Conservation (phyloP, 2,329 filamentous ascomycete species). For the Chalara sp. region DNA sequence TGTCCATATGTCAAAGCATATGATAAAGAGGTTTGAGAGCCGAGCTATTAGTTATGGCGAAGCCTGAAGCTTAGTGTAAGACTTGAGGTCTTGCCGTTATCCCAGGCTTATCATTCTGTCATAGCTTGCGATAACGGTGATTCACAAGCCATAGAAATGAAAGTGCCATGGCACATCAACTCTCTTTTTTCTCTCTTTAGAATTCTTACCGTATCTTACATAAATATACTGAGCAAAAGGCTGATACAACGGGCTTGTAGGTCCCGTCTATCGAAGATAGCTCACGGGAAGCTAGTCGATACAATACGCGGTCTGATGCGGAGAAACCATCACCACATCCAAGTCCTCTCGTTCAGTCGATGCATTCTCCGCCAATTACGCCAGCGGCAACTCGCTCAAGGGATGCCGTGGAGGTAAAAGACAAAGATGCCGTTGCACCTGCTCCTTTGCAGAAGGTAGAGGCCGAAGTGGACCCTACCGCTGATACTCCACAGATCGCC, state of each 20-base stretch:
- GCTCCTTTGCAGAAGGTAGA: slow-evolving; percentile 30
- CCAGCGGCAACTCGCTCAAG: slow-evolving; percentile 67
- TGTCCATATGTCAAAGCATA: background rate
- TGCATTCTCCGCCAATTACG: slow-evolving; percentile 85
- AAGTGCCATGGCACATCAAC: too few species aligned
- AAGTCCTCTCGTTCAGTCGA: slow-evolving; percentile 60
- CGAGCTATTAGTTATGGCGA: too few species aligned
- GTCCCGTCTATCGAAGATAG: slow-evolving; percentile 52
- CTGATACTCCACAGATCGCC: slow-evolving; percentile 65
- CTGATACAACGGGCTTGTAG: slow-evolving; percentile 29
- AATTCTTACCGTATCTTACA: too few species aligned
- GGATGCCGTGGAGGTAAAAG: slow-evolving; percentile 31
- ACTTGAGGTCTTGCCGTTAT: too few species aligned
- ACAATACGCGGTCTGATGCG: slow-evolving; percentile 59
- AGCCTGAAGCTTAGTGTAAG: too few species aligned
- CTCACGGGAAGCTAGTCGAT: slow-evolving; percentile 53
- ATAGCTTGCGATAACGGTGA: too few species aligned
- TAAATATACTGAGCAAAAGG: too few species aligned
- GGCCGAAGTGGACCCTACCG: slow-evolving; percentile 33
- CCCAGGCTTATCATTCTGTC: too few species aligned
- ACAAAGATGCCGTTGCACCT: slow-evolving; percentile 16
- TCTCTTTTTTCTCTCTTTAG: too few species aligned
- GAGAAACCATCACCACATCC: slow-evolving; percentile 58
- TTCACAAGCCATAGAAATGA: too few species aligned
- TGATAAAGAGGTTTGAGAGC: background rate